Base-by-base conservation (phyloP, 78 protist species). In the Dictyostelium purpureum region DNA sequence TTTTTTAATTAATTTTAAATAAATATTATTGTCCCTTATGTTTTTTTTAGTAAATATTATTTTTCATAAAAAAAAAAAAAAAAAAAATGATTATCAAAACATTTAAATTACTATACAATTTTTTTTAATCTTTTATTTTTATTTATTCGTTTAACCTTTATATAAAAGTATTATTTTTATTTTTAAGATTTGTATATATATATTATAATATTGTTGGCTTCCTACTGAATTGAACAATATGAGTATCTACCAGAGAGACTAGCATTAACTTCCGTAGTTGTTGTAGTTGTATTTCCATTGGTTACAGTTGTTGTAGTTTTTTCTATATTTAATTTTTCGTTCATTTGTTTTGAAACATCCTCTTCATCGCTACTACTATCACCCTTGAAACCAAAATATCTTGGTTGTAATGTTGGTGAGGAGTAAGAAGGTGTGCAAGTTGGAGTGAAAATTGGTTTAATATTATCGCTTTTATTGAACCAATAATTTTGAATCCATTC, bases 401-500 rank as follows among this genome's bases (percentile, higher is more conserved):
- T 28, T 12, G 54, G 37, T 71, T 24, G 21, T 31, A 51, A 12
- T 18, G 66, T 51, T 31, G 81, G 81, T 2, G 67, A 33, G 38
- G 56, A 26, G 33, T 38, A 83, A 0, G 80, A 56, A n/a, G 90
- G 90, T 6, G 90, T 51, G 1, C 80, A 54, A 11, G 90, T 67
- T 71, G 90, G 90, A 9, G 90, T 83, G 26, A 24, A 52, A 4
- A 83, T 16, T 21, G 63, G 63, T 0, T 31, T 42, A 52, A 31
- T 65, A n/a, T 35, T 19, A 49, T 67, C 65, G 28, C 79, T 37
- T 16, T 35, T 18, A 26, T 83, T 83, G 24, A 88, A 67, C 93
- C 93, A 88, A 45, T 40, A 77, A 7, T 73, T 37, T 52, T 65
- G 56, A 3, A 88, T 75, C 93, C 93, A 88, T 16, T 31, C 26